Evolutionary conservation across 2,329 filamentous ascomycete genomes (phyloP), one percentile per base, ranked within the genome.

Genomic region (Xylariaceae sp.): DNA sequence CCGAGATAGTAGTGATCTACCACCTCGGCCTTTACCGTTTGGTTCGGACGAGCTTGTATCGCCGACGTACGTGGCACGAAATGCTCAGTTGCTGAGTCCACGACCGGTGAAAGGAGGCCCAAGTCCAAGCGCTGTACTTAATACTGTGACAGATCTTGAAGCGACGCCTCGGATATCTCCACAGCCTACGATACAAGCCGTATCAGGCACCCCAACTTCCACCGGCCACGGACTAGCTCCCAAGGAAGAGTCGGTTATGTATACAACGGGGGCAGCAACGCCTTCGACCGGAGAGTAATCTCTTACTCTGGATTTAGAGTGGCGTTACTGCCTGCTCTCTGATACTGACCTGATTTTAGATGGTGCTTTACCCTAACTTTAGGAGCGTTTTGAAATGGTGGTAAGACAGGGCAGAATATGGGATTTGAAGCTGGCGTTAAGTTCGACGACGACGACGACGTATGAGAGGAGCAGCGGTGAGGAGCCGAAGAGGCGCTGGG

Each of bases 21-120:
- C 82, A 37, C 70, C 72, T 45, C 74, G 81, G 49, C 66, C 76
- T 49, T 64, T 83, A 32, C 81, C 81, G 23, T 82, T 77, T 65
- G 80, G 81, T 47, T 83, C 81, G 3, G 80, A 82, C 60, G 73
- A 71, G 43, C 63, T 73, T 37, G 64, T 64, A 44, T 77, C 76
- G 36, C 75, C 77, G 39, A 77, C 74, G 44, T 78, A 79, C 65
- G 70, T 75, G 53, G 67, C 74, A 53, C 74, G 70, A 42, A 67
- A 70, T 15, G 69, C 73, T 8, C 55, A 66, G 10, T 66, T 76
- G 32, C 59, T 74, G 41, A 77, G 74, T 57, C 75, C 75, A 60
- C 73, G 71, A 63, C 75, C 76, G 58, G 67, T 76, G 53, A 77
- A 75, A 70, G 73, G 71, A 56, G 63, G 67, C 62, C 64, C 63